Evolutionary conservation across 345 rosid species (phyloP).

Genomic region (Salix koriyanagi): DNA sequence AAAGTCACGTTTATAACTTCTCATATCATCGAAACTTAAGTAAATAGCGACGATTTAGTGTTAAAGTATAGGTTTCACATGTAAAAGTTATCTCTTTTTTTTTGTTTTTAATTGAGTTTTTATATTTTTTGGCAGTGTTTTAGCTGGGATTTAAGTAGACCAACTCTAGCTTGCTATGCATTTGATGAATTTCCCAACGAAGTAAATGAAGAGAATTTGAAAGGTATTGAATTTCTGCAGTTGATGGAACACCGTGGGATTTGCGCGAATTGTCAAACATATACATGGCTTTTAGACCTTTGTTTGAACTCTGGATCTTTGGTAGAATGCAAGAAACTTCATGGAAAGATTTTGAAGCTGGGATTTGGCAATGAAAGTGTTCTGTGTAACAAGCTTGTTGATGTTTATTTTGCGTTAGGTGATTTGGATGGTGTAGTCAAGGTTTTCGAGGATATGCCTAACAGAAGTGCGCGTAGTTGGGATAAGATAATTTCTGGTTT

Average conservation of each 20-base stretch:
- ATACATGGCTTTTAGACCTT: slow-evolving; percentile 49
- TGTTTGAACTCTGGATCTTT: slow-evolving; percentile 42
- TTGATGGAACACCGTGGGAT: slow-evolving; percentile 43
- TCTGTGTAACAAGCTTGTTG: slow-evolving; percentile 45
- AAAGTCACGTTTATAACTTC: neutral
- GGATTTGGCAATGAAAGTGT: slow-evolving; percentile 43
- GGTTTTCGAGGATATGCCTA: slow-evolving; percentile 67
- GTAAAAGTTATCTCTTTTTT: neutral
- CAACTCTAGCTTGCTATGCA: slow-evolving; percentile 23
- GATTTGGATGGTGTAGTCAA: slow-evolving; percentile 43
- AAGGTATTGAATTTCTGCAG: slow-evolving; percentile 24
- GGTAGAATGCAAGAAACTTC: slow-evolving; percentile 49
- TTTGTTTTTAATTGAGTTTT: neutral
- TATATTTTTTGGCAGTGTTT: slow-evolving; percentile 25
- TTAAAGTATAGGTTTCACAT: neutral
- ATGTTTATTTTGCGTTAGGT: slow-evolving; percentile 37
- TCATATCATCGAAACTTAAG: neutral
- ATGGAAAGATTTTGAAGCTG: slow-evolving; percentile 51
- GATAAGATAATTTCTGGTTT: slow-evolving; percentile 47
- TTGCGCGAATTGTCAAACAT: slow-evolving; percentile 49
- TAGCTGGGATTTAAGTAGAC: slow-evolving; percentile 25
- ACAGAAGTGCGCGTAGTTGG: slow-evolving; percentile 46
- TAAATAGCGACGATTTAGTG: neutral
- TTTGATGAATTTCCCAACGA: slow-evolving; percentile 27
- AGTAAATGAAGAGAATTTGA: slow-evolving; percentile 22